A percentile compares a stretch with the other conserved stretches of the same genome.
Evolutionary conservation across 352 stramenopile genomes (phyloP).

Genomic region (Globisporangium echinulatum): DNA sequence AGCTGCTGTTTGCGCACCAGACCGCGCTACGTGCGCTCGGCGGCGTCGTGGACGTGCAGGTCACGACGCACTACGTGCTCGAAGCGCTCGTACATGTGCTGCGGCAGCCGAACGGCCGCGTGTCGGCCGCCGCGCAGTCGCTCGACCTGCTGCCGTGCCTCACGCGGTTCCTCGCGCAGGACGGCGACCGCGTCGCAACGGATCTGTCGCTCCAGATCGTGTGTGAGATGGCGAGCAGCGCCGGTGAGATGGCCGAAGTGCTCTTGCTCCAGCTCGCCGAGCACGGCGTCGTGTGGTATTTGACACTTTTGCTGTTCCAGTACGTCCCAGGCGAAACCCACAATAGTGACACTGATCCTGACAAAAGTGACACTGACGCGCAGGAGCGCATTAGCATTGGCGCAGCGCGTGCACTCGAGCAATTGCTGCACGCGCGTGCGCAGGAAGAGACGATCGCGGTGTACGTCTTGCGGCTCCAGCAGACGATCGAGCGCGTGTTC

Average conservation of each 20-base stretch:
- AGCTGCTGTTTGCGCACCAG: conserved; percentile 74
- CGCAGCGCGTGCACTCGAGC: conserved; percentile 63
- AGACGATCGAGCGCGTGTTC: conserved; percentile 81
- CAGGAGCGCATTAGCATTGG: conserved; percentile 58
- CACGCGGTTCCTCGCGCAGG: conserved; percentile 64
- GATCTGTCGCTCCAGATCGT: conserved; percentile 78
- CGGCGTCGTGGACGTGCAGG: conserved; percentile 47
- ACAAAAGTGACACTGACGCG: conserved; percentile 25
- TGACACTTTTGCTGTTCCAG: conserved; percentile 73
- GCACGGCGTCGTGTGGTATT: conserved; percentile 79
- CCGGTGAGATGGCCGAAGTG: conserved; percentile 77
- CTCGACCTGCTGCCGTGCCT: conserved; percentile 77
- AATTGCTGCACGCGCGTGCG: conserved; percentile 59
- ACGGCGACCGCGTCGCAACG: conserved; percentile 59
- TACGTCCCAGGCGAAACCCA: conserved; percentile 25
- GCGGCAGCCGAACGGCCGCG: conserved; percentile 75
- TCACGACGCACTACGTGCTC: conserved; percentile 72
- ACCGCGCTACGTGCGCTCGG: conserved; percentile 40
- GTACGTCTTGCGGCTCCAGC: conserved; percentile 77
- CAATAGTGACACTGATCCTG: neutral
- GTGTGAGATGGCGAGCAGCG: conserved; percentile 74
- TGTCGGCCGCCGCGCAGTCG: conserved; percentile 73
- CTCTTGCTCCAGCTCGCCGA: conserved; percentile 73
- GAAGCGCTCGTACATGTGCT: conserved; percentile 79
- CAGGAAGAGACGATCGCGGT: conserved; percentile 69